phyloP scores from a whole-genome alignment of 2,329 filamentous ascomycete species.

The Coniochaeta pulveracea region DNA sequence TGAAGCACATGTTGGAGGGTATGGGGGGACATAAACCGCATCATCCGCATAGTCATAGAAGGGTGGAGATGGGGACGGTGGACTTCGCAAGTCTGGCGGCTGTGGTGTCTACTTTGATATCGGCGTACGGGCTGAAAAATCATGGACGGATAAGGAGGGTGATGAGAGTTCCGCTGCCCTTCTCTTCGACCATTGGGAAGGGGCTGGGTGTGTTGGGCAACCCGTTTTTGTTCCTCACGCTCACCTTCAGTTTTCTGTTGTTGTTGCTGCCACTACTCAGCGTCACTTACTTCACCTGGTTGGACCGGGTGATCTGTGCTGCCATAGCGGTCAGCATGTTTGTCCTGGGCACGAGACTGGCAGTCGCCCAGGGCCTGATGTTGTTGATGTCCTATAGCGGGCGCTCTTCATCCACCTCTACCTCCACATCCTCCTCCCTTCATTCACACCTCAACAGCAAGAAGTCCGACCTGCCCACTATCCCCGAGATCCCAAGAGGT shows the following conservation, averaged over 20 bases:
- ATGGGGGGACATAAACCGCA: constrained; percentile 55
- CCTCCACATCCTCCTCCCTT: constrained; percentile 8
- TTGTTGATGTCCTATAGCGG: constrained; percentile 80
- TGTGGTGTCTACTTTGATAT: constrained; percentile 72
- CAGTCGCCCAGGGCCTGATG: constrained; percentile 82
- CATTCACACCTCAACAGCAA: neutral
- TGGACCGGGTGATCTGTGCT: constrained; percentile 73
- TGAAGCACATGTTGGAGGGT: constrained; percentile 81
- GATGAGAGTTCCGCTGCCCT: constrained; percentile 53
- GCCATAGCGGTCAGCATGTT: constrained; percentile 85
- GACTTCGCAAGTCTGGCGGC: constrained; percentile 74
- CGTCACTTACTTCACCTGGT: constrained; percentile 68
- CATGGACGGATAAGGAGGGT: constrained; percentile 86
- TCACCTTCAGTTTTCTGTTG: constrained; percentile 66
- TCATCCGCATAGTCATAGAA: constrained; percentile 38
- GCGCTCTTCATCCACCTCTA: constrained; percentile 6
- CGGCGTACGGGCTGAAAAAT: constrained; percentile 78
- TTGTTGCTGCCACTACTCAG: constrained; percentile 73
- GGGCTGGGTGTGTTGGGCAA: constrained; percentile 76
- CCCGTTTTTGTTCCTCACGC: constrained; percentile 86
- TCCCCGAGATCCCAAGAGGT: constrained; percentile 7
- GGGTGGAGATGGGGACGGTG: constrained; percentile 58
- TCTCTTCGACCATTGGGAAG: constrained; percentile 67
- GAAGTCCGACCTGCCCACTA: neutral
- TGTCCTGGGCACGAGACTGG: constrained; percentile 69